A percentile compares a stretch with the other conserved stretches of the same genome.
phyloP scores from a whole-genome alignment of 2,329 filamentous ascomycete species.

The Fusarium multiceps region DNA sequence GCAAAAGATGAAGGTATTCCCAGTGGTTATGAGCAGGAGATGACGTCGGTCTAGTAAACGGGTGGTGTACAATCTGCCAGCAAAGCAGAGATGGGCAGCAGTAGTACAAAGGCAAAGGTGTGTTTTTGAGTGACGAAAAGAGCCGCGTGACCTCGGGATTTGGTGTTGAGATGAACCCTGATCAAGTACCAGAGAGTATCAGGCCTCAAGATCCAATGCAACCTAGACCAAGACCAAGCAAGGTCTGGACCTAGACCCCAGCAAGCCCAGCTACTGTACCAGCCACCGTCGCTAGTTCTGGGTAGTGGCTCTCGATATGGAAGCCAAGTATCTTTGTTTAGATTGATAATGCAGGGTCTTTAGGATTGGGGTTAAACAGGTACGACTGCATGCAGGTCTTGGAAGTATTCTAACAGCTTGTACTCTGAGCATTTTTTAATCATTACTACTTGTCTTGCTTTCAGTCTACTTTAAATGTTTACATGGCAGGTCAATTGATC shows the following conservation, averaged over 20 bases:
- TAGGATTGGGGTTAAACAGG: neutral
- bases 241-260: neutral
- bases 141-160: slow-evolving; percentile 2
- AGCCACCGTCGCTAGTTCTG: slow-evolving; percentile 19
- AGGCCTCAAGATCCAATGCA: slow-evolving; percentile 15
- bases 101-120: neutral
- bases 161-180: slow-evolving; percentile 12
- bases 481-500: neutral
- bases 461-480: no score
- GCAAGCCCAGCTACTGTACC: neutral
- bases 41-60: slow-evolving; percentile 30
- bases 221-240: neutral
- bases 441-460: no score
- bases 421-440: no score
- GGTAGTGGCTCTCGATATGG: neutral
- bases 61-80: neutral
- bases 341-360: slow-evolving; percentile 15
- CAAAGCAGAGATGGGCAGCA: slow-evolving; percentile 2
- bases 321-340: neutral
- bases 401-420: neutral
- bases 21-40: slow-evolving; percentile 12
- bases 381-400: neutral
- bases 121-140: neutral
- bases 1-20: slow-evolving; percentile 30
- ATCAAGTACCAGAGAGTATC: neutral